phyloP scores from a whole-genome alignment of 2,329 filamentous ascomycete species.

The Talaromyces sp. region DNA sequence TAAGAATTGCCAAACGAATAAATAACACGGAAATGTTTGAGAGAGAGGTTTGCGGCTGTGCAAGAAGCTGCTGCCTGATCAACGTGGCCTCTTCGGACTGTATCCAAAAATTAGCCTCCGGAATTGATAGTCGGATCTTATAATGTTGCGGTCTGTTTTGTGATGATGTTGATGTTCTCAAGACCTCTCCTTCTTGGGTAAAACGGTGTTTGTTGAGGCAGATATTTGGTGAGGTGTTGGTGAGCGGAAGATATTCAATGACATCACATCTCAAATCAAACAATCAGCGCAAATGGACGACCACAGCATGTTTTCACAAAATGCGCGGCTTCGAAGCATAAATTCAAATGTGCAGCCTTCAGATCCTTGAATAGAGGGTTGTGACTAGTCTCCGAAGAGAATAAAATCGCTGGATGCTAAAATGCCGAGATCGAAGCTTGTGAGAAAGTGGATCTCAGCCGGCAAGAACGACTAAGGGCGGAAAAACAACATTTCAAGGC shows the following conservation, averaged over 20 bases:
- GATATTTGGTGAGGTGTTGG: background rate
- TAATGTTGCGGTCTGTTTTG: background rate
- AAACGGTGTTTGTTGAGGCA: background rate
- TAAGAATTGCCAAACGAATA: background rate
- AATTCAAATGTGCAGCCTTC: background rate
- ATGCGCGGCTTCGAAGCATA: background rate
- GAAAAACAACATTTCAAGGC: background rate
- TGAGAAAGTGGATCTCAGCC: background rate
- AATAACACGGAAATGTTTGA: background rate
- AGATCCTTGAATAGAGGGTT: background rate
- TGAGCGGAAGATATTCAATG: background rate
- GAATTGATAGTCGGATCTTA: too few species aligned
- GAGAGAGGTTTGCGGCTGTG: background rate
- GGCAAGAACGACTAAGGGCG: background rate
- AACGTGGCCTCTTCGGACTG: background rate
- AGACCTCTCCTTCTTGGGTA: background rate
- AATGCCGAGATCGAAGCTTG: background rate
- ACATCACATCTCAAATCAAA: background rate
- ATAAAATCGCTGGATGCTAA: background rate
- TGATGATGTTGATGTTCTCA: background rate
- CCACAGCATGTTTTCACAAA: background rate
- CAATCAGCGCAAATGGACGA: background rate
- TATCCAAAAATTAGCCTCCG: background rate
- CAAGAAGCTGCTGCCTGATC: background rate
- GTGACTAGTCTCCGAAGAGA: background rate